Conservation (phyloP, 2,329 filamentous ascomycete species). For the Trichoderma gracile region DNA sequence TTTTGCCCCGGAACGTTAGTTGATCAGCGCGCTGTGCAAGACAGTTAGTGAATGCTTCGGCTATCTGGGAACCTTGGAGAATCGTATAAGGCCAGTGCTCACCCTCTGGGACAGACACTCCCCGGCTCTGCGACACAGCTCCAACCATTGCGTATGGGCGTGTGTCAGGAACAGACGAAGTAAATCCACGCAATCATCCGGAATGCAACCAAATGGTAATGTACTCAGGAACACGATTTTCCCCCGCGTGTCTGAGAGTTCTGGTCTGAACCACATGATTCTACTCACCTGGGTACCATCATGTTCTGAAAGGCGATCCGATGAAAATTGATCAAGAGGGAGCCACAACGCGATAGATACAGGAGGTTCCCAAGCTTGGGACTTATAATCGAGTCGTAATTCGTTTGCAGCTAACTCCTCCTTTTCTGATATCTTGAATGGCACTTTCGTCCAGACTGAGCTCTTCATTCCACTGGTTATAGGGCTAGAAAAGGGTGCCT, state of each 20-base stretch:
- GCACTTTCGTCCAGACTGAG: not conserved
- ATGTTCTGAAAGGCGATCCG: not conserved
- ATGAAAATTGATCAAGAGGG: not conserved
- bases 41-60: not conserved
- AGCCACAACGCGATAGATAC: not conserved
- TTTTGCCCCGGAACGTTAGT: not conserved
- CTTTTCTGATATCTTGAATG: not conserved
- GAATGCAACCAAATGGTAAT: not conserved
- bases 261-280: not conserved
- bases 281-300: not conserved
- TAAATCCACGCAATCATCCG: not conserved
- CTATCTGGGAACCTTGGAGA: too few relatives aligned
- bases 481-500: not conserved
- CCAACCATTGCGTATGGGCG: not conserved
- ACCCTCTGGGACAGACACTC: not conserved
- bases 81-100: not conserved
- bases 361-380: not conserved
- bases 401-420: not conserved
- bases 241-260: too few relatives aligned
- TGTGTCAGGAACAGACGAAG: not conserved
- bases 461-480: too few relatives aligned
- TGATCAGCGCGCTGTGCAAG: not conserved
- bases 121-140: not conserved
- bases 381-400: not conserved
- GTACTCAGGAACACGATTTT: not conserved